Percentiles rank a stretch among this genome's conserved stretches.
phyloP scores from a whole-genome alignment of 345 rosid species.

The Camelina hispida region DNA sequence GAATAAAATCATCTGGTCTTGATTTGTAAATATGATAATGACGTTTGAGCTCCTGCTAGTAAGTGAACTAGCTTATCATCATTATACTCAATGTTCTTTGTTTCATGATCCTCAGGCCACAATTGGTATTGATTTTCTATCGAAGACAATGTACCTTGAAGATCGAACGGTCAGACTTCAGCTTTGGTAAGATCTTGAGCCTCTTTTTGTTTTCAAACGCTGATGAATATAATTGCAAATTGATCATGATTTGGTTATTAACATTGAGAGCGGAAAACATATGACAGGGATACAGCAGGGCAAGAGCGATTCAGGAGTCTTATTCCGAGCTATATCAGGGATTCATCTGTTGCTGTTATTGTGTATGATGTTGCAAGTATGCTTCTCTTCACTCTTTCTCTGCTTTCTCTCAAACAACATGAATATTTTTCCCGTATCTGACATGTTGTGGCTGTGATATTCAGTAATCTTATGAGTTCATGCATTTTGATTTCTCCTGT shows the following conservation, averaged over 20 bases:
- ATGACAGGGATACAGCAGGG: conserved; percentile 84
- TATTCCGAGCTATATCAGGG: conserved; percentile 86
- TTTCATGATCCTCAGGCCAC: conserved; percentile 61
- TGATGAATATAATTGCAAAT: background rate
- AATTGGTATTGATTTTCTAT: conserved; percentile 84
- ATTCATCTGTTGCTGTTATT: conserved; percentile 86
- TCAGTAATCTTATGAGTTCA: background rate
- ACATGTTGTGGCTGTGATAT: conserved; percentile 7
- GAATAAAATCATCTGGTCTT: conserved; percentile 25
- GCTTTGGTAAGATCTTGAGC: conserved; percentile 58
- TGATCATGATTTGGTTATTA: conserved; percentile 11
- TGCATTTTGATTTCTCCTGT: conserved; percentile 21
- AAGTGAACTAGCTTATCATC: background rate
- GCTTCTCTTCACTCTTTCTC: conserved; percentile 34
- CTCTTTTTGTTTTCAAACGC: background rate
- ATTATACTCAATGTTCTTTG: background rate
- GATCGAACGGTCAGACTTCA: conserved; percentile 84
- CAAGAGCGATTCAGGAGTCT: conserved; percentile 92
- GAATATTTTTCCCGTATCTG: conserved; percentile 1
- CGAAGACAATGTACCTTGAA: conserved; percentile 91
- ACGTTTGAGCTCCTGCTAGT: background rate
- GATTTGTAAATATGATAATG: conserved; percentile 2
- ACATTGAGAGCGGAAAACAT: conserved; percentile 4
- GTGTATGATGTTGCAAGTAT: conserved; percentile 88
- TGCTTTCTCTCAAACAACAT: conserved; percentile 16